Base-by-base conservation (phyloP, 2,329 filamentous ascomycete species). In the Fusarium sp. region DNA sequence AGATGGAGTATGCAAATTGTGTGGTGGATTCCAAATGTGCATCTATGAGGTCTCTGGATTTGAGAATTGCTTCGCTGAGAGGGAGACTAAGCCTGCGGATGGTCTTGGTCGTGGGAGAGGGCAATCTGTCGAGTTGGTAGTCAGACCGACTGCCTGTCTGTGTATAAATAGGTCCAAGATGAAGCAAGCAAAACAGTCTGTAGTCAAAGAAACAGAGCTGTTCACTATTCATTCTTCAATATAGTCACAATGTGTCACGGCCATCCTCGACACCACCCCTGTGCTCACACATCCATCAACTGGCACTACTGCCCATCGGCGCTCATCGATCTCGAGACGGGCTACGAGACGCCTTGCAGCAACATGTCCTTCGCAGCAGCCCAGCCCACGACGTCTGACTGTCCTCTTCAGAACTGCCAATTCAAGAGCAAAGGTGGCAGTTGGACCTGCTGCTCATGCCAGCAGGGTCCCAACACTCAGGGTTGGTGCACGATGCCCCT, bases 1-100 rank as follows among this genome's bases (percentile, higher is more conserved):
- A 45, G 21, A 30, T 37, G 60, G 45, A 62, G 37, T 43, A n/a
- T 59, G 56, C 28, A 57, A 64, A 46, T 58, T 67, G 62, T 60
- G 78, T 81, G 16, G 88, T 90, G 12, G 41, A 89, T 89, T 91
- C 83, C 77, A 91, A 89, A 71, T 91, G 88, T 67, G 86, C 62
- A 61, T 54, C 30, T 41, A 31, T 34, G 83, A 56, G 60, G 71
- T 69, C 64, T 67, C 59, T 58, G 50, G 84, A 82, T 8, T 86
- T 88, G 67, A 91, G 82, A 42, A 88, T 81, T 25, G 93, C 80
- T 2, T 90, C 85, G 74, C 92, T 90, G 30, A 91, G 78, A 3
- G 89, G 90, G 26, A 44, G 28, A 54, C 4, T 91, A 84, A 4
- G 84, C 58, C 81, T 83, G 51, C 87, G 89, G 71, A 79, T 10